Evolutionary conservation across 208 protist genomes (phyloP).

Genomic region (Crithidia brevicula): DNA sequence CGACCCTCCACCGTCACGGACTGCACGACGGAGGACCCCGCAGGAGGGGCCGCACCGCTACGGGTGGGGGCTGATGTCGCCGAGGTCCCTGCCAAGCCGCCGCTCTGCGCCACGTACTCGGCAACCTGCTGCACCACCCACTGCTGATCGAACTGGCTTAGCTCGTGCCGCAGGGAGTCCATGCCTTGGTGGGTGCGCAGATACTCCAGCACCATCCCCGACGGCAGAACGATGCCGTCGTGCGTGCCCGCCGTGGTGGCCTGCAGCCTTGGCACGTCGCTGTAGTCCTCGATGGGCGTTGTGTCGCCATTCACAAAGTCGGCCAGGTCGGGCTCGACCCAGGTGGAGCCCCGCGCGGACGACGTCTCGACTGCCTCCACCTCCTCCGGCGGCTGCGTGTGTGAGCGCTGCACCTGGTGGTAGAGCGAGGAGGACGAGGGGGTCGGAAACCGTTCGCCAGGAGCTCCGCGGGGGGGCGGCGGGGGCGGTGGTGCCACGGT

Average conservation of each 20-base stretch:
- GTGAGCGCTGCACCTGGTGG: slow-evolving; percentile 33
- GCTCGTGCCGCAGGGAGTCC: slow-evolving; percentile 79
- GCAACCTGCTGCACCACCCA: slow-evolving; percentile 43
- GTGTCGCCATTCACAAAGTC: slow-evolving; percentile 56
- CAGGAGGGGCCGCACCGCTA: neutral
- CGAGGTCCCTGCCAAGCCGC: slow-evolving; percentile 6
- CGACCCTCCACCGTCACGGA: slow-evolving; percentile 76
- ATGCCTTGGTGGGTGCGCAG: slow-evolving; percentile 78
- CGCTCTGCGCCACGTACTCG: slow-evolving; percentile 39
- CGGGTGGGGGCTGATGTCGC: slow-evolving; percentile 31
- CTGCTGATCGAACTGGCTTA: slow-evolving; percentile 47
- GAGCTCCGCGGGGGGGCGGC: neutral
- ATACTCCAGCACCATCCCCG: slow-evolving; percentile 85
- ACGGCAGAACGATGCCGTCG: slow-evolving; percentile 69
- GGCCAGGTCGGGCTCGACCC: slow-evolving; percentile 70
- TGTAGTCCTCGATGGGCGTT: slow-evolving; percentile 66
- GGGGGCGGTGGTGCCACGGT: slow-evolving; percentile 4
- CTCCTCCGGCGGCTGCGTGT: slow-evolving; percentile 31
- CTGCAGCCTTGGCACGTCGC: slow-evolving; percentile 59
- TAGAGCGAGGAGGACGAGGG: slow-evolving; percentile 17
- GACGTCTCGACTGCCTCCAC: neutral
- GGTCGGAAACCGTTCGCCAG: neutral
- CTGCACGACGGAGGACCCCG: slow-evolving; percentile 28
- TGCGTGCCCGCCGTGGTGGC: slow-evolving; percentile 29
- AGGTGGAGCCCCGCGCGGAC: slow-evolving; percentile 41